Evolutionary conservation across 2,329 filamentous ascomycete genomes (phyloP), one percentile per base, ranked within the genome.

Genomic region (Trichoderma harzianum): DNA sequence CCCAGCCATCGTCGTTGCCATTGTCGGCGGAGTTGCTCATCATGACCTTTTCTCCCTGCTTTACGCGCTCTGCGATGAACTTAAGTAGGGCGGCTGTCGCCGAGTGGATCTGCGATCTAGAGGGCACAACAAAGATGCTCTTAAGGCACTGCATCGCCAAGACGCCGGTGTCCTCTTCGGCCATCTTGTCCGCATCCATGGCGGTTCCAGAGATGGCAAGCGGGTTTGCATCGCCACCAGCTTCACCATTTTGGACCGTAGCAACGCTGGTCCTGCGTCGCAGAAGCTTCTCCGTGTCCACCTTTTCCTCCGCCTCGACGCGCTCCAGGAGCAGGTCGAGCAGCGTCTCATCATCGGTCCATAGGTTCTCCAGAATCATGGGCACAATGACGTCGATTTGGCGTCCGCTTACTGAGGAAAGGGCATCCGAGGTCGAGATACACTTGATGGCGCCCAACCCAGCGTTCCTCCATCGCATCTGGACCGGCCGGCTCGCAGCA

Each of bases 61-160:
- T 78, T 57, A 91, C 84, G 69, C 87, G 84, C 71, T 89, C 86
- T 70, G 88, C 86, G 73, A 97, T 89, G 78, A 97, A 98, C 36
- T 87, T 88, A 64, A 98, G 84, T 30, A 96, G 86, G 1, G 92
- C 88, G 1, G 85, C 84, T 0, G 94, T 96, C 18, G 93, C 94
- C 51, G 89, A 85, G 71, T 94, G 90, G 60, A 97, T 91, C 80
- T 98, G 95, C 10, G 90, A 87, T 70, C 93, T 87, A 78, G 94
- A 97, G 74, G 94, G 94, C 10, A 91, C 90, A 34, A 92, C 86
- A 77, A 97, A 97, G 61, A 98, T 93, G 76, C 92, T 91, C 81
- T 95, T 93, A 70, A 99, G 84, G 78, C 94, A 97, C 77, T 94
- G 91, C 76, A 97, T 86, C 5, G 96, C 95, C 74, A 97, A 84